phyloP scores from a whole-genome alignment of 768 basidiomycete genomes.

The Rhizopogon vulgaris region DNA sequence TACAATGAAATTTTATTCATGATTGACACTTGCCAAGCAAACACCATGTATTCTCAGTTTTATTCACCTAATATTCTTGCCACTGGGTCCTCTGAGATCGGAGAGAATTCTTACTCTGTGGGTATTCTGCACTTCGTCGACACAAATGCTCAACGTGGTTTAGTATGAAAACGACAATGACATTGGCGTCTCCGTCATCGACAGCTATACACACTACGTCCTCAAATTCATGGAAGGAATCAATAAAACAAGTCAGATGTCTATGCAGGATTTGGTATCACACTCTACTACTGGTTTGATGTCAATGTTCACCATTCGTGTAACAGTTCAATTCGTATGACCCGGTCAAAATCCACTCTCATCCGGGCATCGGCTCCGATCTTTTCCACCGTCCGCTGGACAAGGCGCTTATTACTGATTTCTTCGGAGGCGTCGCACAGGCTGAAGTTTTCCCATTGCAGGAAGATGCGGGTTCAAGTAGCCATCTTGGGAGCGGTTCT shows the following conservation, averaged over 20 bases:
- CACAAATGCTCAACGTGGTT: background rate
- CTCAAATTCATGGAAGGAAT: constrained; percentile 89
- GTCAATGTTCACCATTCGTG: constrained; percentile 5
- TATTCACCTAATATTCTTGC: constrained; percentile 93
- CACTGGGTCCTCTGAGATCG: constrained; percentile 78
- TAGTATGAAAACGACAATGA: constrained; percentile 93
- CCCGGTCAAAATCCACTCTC: constrained; percentile 67
- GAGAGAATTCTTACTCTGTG: constrained; percentile 92
- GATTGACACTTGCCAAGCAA: constrained; percentile 98
- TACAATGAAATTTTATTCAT: constrained; percentile 98
- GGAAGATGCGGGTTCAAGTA: background rate
- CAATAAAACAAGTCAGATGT: constrained; percentile 80
- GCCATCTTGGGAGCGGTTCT: background rate
- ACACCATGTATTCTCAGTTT: constrained; percentile 89
- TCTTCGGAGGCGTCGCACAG: constrained; percentile 83
- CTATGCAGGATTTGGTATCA: constrained; percentile 78
- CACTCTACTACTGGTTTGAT: background rate
- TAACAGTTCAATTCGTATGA: constrained; percentile 80
- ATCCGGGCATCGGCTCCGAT: constrained; percentile 85
- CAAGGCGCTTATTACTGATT: constrained; percentile 67
- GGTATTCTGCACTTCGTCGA: constrained; percentile 14
- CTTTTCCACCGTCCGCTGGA: constrained; percentile 68
- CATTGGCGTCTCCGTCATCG: constrained; percentile 93
- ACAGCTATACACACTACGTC: constrained; percentile 88
- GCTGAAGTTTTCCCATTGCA: constrained; percentile 53